Percentiles rank a stretch among this genome's conserved stretches.
Evolutionary conservation across 228 moss, liverwort and hornwort species (phyloP).

Genomic region (Sphagnum magellanicum): DNA sequence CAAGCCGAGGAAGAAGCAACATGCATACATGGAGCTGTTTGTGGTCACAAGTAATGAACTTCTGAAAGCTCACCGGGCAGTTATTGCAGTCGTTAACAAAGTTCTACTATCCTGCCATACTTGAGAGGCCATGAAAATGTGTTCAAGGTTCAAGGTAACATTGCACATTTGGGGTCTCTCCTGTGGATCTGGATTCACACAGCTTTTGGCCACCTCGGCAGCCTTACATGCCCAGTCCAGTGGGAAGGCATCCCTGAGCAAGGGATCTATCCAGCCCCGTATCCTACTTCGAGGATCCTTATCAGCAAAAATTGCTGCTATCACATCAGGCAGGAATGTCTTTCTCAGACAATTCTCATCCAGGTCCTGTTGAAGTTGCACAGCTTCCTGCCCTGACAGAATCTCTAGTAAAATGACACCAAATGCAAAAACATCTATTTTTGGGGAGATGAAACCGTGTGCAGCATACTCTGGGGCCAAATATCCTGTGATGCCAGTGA

Average conservation of each 20-base stretch:
- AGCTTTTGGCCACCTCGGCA: conserved; percentile 66
- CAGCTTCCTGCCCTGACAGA: conserved; percentile 76
- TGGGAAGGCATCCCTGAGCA: conserved; percentile 74
- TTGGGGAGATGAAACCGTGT: conserved; percentile 47
- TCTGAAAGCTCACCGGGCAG: conserved; percentile 53
- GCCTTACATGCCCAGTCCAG: conserved; percentile 49
- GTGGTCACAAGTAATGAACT: too few species aligned
- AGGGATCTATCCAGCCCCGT: conserved; percentile 78
- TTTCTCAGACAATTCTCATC: conserved; percentile 32
- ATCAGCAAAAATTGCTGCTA: conserved; percentile 57
- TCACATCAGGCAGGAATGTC: conserved; percentile 48
- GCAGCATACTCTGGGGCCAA: conserved; percentile 88
- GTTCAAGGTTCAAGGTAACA: conserved; percentile 52
- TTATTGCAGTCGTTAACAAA: conserved; percentile 61
- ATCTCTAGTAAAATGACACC: conserved; percentile 85
- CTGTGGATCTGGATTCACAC: conserved; percentile 55
- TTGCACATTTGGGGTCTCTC: conserved; percentile 69
- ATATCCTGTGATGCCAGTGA: conserved; percentile 82
- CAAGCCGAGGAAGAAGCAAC: too few species aligned
- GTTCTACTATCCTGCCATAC: conserved; percentile 68
- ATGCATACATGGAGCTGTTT: too few species aligned
- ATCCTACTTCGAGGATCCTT: conserved; percentile 51
- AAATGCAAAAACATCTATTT: conserved; percentile 78
- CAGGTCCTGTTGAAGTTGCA: conserved; percentile 31
- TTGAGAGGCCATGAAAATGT: conserved; percentile 55